A percentile compares a stretch with the other conserved stretches of the same genome.
These are phyloP conservation scores for Alnus glutinosa DNA, from an alignment of 306 rosid genomes.

Conservation along the genomic window DNA sequence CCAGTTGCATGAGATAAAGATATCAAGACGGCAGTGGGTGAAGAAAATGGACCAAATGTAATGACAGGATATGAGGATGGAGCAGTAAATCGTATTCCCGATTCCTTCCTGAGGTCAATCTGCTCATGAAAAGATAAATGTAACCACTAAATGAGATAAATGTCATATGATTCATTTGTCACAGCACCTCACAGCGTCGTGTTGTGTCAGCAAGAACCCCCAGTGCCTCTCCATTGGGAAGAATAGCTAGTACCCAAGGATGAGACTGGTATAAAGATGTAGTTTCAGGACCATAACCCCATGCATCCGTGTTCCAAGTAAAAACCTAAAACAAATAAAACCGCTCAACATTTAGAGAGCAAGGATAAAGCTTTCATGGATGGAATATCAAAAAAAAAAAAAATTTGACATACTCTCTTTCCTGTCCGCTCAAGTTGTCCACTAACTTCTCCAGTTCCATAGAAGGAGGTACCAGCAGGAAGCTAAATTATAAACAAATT, in stretches of 20 bases:
- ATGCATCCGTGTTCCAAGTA: conserved; percentile 87
- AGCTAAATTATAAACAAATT: conserved; percentile 49
- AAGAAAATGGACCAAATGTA: conserved; percentile 86
- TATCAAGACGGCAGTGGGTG: conserved; percentile 67
- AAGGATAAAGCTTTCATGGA: conserved; percentile 5
- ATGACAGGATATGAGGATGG: conserved; percentile 78
- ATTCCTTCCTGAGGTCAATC: conserved; percentile 87
- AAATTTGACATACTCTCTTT: conserved; percentile 56
- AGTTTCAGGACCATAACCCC: conserved; percentile 83
- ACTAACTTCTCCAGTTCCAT: conserved; percentile 92
- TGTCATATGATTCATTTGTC: conserved; percentile 26
- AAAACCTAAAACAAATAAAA: conserved; percentile 51
- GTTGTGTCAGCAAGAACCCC: conserved; percentile 92
- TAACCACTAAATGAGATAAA: conserved; percentile 24
- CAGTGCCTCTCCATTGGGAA: conserved; percentile 85
- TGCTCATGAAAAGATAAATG: conserved; percentile 41
- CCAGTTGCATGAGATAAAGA: conserved; percentile 85
- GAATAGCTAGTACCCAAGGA: conserved; percentile 95
- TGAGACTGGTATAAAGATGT: conserved; percentile 91
- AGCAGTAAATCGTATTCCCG: conserved; percentile 57
- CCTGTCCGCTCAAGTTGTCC: conserved; percentile 93
- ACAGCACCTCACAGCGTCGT: conserved; percentile 83
- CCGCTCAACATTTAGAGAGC: conserved; percentile 1
- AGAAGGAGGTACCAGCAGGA: conserved; percentile 76
- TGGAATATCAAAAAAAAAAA: conserved; percentile 1